Evolutionary conservation across 208 protist species (phyloP), one percentile per base, ranked within the genome.

Genomic region (Acanthamoeba rhysodes): DNA sequence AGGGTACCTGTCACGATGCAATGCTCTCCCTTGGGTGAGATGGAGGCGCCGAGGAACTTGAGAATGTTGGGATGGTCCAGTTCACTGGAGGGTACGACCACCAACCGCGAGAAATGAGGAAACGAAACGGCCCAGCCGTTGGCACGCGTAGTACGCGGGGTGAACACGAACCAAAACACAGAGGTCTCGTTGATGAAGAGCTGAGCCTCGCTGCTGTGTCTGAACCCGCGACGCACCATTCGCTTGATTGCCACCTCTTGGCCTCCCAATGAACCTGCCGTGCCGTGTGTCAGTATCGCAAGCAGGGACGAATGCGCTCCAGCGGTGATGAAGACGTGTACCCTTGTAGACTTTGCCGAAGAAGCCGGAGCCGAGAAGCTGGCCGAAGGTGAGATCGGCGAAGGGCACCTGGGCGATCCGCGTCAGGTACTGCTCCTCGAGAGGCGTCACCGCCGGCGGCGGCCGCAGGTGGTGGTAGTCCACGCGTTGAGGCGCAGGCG

Each of bases 21-120:
- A 22, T 95, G 94, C 27, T 90, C 59, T 8, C 82, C 82, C 24
- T 78, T 94, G 57, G 88, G n/a, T 24, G 92, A 85, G 66, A 95
- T 88, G 20, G 66, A 62, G 8, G 78, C 92, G 8, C 88, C 94
- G 18, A 95, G 16, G 64, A 94, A 95, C 29, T 53, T 34, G 37
- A 94, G 66, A 37, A 95, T 95, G 88, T 95, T 68, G 20, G 62
- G 66, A 45, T 76, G 66, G 24, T 70, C 64, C 82, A 91, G 32
- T 29, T 95, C 37, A 18, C 82, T 95, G 48, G 0, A 10, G 9
- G 22, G 95, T 0, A 22, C 53, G 53, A 59, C 16, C 16, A 59
- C 53, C 53, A 0, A 22, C 53, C 53, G 16, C 53, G 34, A 7
- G 48, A 32, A 6, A 59, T 48, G 48, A n/a, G n/a, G 10, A 55